These are phyloP conservation scores for Pezizomycotina sp. DNA, from an alignment of 2,329 filamentous ascomycete genomes.

Conservation along the genomic window DNA sequence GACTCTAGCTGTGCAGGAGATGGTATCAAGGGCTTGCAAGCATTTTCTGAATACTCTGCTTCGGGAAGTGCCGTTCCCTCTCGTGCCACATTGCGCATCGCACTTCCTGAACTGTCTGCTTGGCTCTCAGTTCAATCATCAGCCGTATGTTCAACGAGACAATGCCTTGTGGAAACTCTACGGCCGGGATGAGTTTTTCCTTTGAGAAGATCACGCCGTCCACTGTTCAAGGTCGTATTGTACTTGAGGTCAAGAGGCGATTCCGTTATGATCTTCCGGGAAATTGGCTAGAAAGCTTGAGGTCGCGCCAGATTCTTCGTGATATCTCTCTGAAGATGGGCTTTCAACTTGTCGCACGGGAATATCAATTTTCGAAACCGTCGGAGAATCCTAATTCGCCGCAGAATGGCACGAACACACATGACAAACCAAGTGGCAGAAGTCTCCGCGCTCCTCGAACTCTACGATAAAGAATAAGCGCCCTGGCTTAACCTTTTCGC, in stretches of 20 bases:
- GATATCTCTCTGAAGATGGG: constrained; percentile 81
- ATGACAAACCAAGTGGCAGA: constrained; percentile 26
- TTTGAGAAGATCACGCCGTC: constrained; percentile 68
- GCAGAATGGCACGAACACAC: constrained; percentile 34
- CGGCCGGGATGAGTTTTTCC: constrained; percentile 59
- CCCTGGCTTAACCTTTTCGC: constrained; percentile 48
- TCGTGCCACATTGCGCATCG: constrained; percentile 62
- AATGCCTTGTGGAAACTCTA: constrained; percentile 58
- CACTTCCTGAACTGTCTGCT: constrained; percentile 91
- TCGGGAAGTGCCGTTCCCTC: constrained; percentile 58
- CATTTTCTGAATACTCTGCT: constrained; percentile 69
- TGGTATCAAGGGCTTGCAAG: constrained; percentile 92
- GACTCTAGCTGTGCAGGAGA: constrained; percentile 69
- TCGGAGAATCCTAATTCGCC: constrained; percentile 6
- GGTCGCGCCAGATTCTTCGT: constrained; percentile 68
- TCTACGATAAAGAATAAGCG: too few relatives aligned
- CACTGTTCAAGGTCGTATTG: constrained; percentile 50
- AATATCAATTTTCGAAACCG: constrained; percentile 46
- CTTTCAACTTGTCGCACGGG: constrained; percentile 66
- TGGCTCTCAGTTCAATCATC: constrained; percentile 57
- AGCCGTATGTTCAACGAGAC: constrained; percentile 64
- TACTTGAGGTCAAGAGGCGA: constrained; percentile 52
- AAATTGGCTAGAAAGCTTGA: constrained; percentile 50
- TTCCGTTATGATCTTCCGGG: constrained; percentile 59
- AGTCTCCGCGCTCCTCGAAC: constrained; percentile 20